These are phyloP conservation scores for Dacryopinax primogenitus DNA, from an alignment of 768 basidiomycete genomes.

Conservation along the genomic window DNA sequence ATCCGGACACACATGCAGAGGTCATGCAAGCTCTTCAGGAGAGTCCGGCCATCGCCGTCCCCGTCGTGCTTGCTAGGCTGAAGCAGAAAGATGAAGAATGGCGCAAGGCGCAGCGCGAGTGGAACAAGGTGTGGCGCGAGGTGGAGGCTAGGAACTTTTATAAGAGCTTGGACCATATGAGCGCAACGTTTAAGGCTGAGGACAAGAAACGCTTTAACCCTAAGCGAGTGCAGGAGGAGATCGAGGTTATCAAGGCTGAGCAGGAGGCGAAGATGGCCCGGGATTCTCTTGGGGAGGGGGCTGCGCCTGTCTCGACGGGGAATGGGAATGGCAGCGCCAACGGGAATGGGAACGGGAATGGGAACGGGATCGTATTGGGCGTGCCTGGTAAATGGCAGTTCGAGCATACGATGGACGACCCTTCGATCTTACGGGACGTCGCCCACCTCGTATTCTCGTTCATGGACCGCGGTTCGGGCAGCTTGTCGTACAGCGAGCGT, in stretches of 20 bases:
- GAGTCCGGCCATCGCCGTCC: slow-evolving; percentile 76
- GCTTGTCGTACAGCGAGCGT: slow-evolving; percentile 60
- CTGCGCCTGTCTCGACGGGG: slow-evolving; percentile 13
- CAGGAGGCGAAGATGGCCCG: slow-evolving; percentile 49
- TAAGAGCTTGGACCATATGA: slow-evolving; percentile 94
- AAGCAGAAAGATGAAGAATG: slow-evolving; percentile 96
- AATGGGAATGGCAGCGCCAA: slow-evolving; percentile 15
- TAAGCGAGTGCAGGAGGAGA: slow-evolving; percentile 67
- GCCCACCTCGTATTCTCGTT: slow-evolving; percentile 84
- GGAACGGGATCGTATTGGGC: slow-evolving; percentile 26
- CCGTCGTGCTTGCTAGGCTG: slow-evolving; percentile 76
- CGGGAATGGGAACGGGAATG: slow-evolving; percentile 19
- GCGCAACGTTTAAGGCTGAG: slow-evolving; percentile 83
- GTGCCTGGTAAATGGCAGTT: slow-evolving; percentile 55
- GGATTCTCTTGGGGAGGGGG: slow-evolving; percentile 20
- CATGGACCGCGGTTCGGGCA: slow-evolving; percentile 60
- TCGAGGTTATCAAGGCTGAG: slow-evolving; percentile 52
- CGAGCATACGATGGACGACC: slow-evolving; percentile 64
- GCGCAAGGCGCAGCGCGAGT: slow-evolving; percentile 86
- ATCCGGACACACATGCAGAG: slow-evolving; percentile 61
- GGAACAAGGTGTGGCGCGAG: slow-evolving; percentile 94
- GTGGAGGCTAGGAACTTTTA: slow-evolving; percentile 96
- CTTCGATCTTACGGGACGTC: slow-evolving; percentile 69
- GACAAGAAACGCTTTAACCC: slow-evolving; percentile 88
- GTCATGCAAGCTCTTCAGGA: slow-evolving; percentile 82